Conservation (phyloP, 176 grass and related monocot species). For the Dendrocalamus sinicus region DNA sequence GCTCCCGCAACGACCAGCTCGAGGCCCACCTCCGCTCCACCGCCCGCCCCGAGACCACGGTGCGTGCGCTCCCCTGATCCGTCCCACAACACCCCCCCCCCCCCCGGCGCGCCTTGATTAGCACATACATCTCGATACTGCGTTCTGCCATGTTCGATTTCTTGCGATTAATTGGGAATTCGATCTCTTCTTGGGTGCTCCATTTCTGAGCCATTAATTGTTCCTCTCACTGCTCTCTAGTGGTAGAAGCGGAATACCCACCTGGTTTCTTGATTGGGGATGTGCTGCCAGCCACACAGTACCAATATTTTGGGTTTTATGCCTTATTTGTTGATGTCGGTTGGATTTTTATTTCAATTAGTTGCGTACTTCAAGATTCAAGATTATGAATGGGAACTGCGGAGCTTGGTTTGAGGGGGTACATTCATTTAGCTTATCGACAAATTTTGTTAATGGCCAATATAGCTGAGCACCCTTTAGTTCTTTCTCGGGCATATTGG, state of each 20-base stretch:
- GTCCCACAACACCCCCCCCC: neutral
- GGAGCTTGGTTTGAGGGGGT: neutral
- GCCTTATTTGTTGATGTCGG: neutral
- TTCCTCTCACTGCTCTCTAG: neutral
- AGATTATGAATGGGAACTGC: neutral
- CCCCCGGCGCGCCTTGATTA: neutral
- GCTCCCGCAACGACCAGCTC: constrained; percentile 79
- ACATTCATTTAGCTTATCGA: neutral
- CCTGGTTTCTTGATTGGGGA: neutral
- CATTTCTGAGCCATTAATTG: neutral
- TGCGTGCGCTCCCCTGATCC: constrained; percentile 12
- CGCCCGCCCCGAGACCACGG: constrained; percentile 67
- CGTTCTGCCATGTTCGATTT: neutral
- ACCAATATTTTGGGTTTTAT: neutral
- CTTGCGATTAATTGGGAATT: neutral
- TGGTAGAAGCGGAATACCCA: neutral
- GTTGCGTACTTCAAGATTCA: neutral
- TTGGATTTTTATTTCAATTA: neutral
- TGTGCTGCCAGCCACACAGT: neutral
- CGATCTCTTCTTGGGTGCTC: neutral
- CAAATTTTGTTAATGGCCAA: neutral
- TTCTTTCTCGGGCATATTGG: neutral
- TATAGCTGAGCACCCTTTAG: neutral
- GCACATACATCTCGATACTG: neutral
- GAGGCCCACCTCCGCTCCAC: constrained; percentile 82